Base-by-base conservation (phyloP, 1,284 basidiomycete species). In the Cutaneotrichosporon cyanovorans region DNA sequence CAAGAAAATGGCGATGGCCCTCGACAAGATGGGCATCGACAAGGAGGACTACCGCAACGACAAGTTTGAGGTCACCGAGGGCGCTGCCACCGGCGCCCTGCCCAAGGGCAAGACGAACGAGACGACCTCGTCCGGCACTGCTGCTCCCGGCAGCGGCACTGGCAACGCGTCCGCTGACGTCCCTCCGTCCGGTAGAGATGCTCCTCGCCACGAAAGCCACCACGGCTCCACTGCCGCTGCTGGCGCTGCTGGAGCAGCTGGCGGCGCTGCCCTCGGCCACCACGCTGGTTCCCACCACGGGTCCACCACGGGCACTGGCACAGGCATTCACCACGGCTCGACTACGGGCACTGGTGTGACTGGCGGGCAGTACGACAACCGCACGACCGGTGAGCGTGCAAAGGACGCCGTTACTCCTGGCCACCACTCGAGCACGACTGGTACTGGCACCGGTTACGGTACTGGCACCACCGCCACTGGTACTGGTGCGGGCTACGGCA, bases 11-110 rank as follows among this genome's bases (percentile, higher is more conserved):
- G 28, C 11, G 6, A 10, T 9, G 30, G 18, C 22, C 12, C 25
- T 45, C 37, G 12, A 39, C 28, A n/a, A 32, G 5, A 45, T 45
- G 43, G 43, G 37, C 28, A 39, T 45, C 16, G 21, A 28, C 37
- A 39, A 34, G 37, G 43, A 45, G 15, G 43, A 45, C 18, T 45
- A 31, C 36, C 37, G 37, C 16, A 4, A 33, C 31, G 43, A 34
- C 37, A 25, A 39, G 10, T 45, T 33, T 22, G 34, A 19, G 11
- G 22, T 22, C 33, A 19, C 21, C 15, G 23, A 11, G 23, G 37
- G 19, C n/a, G 25, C 21, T 14, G 22, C n/a, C 16, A 9, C 19
- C 20, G 12, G 8, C 12, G 25, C 25, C 12, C 7, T 28, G 25
- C 25, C 25, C 8, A 28, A 28, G 25, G 25, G 25, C 25, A 12